Percentiles rank a stretch among this genome's conserved stretches.
These are phyloP conservation scores for Kazachstania viticola DNA, from an alignment of 805 yeast species.

Conservation along the genomic window DNA sequence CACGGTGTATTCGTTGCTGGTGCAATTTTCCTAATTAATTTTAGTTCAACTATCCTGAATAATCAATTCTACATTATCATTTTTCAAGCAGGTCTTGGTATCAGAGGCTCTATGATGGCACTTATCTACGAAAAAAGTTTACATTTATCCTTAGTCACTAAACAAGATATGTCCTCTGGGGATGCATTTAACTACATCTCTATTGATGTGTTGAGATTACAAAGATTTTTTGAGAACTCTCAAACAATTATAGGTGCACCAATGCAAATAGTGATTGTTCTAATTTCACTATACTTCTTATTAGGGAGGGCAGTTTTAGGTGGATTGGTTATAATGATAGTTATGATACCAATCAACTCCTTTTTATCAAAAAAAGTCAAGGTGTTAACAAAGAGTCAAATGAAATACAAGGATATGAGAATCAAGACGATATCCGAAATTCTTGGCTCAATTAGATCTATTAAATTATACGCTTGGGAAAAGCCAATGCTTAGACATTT, in stretches of 20 bases:
- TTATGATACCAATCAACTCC: conserved; percentile 51
- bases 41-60: conserved; percentile 47
- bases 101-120: conserved; percentile 55
- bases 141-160: conserved; percentile 52
- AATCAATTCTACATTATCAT: conserved; percentile 58
- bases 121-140: conserved; percentile 62
- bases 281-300: conserved; percentile 42
- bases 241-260: conserved; percentile 51
- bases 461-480: conserved; percentile 65
- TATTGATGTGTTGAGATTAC: conserved; percentile 60
- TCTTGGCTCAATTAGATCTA: conserved; percentile 46
- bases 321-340: conserved; percentile 40
- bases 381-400: conserved; percentile 39
- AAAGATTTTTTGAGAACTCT: conserved; percentile 43
- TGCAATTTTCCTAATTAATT: conserved; percentile 50
- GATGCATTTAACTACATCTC: conserved; percentile 72
- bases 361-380: conserved; percentile 35
- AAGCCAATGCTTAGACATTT: conserved; percentile 46
- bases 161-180: conserved; percentile 53
- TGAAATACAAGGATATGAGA: conserved; percentile 52
- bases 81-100: conserved; percentile 50
- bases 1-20: conserved; percentile 54
- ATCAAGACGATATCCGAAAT: conserved; percentile 50
- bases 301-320: conserved; percentile 49
- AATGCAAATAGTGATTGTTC: conserved; percentile 39